phyloP scores from a whole-genome alignment of 176 grass and related monocot genomes.

The Rhynchospora breviuscula region DNA sequence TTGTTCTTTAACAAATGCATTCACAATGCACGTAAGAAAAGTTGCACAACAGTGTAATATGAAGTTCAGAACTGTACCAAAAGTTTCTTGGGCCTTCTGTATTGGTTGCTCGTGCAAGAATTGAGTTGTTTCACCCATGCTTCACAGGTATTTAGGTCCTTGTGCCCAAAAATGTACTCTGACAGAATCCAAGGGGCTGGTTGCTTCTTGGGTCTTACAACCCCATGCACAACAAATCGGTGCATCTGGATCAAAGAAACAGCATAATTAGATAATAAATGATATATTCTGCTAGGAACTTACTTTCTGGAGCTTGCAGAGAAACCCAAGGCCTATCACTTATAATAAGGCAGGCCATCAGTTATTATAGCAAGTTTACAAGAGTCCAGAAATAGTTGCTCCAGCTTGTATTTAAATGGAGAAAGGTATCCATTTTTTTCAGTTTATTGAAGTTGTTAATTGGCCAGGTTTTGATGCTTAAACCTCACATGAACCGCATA shows the following conservation, averaged over 20 bases:
- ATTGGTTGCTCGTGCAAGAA: slow-evolving; percentile 34
- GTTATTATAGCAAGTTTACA: neutral
- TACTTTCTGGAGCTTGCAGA: neutral
- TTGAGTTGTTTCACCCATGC: slow-evolving; percentile 54
- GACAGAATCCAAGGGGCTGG: slow-evolving; percentile 59
- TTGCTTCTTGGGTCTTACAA: slow-evolving; percentile 33
- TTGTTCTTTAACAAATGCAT: neutral
- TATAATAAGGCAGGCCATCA: neutral
- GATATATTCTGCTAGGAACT: slow-evolving; percentile 1
- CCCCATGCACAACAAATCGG: slow-evolving; percentile 56
- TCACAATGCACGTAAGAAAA: neutral
- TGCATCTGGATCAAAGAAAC: slow-evolving; percentile 63
- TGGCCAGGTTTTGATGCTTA: neutral
- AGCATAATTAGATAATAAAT: neutral
- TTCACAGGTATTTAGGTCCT: slow-evolving; percentile 52
- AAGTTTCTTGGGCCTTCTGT: slow-evolving; percentile 62
- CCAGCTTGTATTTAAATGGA: neutral
- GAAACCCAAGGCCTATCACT: neutral
- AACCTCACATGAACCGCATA: neutral
- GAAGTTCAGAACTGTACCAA: slow-evolving; percentile 48
- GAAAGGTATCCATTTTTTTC: neutral
- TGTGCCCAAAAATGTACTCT: slow-evolving; percentile 78
- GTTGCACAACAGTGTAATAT: neutral
- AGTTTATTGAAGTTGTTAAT: neutral
- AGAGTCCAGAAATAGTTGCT: neutral